These are phyloP conservation scores for Torulaspora gathmanii DNA, from an alignment of 805 yeast genomes.

Conservation along the genomic window DNA sequence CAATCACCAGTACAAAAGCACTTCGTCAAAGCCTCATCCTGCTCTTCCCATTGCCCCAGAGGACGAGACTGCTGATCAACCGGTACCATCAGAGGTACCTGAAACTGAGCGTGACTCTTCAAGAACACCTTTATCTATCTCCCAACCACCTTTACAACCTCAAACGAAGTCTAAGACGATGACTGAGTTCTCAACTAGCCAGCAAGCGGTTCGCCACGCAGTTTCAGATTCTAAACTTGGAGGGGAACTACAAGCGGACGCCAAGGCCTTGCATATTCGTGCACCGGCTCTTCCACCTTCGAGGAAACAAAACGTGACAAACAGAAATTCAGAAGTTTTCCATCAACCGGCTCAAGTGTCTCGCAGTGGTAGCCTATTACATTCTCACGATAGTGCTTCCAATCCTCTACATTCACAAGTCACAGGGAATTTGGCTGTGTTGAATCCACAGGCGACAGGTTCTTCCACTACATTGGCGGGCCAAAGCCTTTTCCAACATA, in stretches of 20 bases:
- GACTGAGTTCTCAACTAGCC: conserved; percentile 18
- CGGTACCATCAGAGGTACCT: neutral
- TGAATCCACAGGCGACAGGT: conserved; percentile 45
- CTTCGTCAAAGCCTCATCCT: conserved; percentile 1
- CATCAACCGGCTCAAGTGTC: conserved; percentile 20
- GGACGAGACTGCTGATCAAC: conserved; percentile 11
- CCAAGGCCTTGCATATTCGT: conserved; percentile 30
- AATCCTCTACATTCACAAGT: conserved; percentile 24
- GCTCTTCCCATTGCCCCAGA: conserved; percentile 8
- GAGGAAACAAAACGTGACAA: conserved; percentile 41
- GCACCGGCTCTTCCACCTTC: conserved; percentile 59
- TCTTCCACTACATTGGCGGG: conserved; percentile 32
- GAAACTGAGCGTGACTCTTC: conserved; percentile 7
- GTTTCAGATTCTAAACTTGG: conserved; percentile 2
- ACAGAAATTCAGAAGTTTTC: conserved; percentile 34
- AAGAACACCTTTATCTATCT: conserved; percentile 24
- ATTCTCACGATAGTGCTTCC: conserved; percentile 6
- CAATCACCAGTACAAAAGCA: conserved; percentile 1
- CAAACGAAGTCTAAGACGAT: conserved; percentile 26
- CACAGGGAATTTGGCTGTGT: conserved; percentile 32
- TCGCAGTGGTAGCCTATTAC: conserved; percentile 2
- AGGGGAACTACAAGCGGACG: conserved; percentile 7
- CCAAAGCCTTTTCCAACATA: conserved; percentile 44
- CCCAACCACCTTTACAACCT: conserved; percentile 38
- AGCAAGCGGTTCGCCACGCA: neutral